Percentiles rank a stretch among this genome's conserved stretches.
Evolutionary conservation across 1,284 basidiomycete genomes (phyloP).

Genomic region (Pholiota adiposa): DNA sequence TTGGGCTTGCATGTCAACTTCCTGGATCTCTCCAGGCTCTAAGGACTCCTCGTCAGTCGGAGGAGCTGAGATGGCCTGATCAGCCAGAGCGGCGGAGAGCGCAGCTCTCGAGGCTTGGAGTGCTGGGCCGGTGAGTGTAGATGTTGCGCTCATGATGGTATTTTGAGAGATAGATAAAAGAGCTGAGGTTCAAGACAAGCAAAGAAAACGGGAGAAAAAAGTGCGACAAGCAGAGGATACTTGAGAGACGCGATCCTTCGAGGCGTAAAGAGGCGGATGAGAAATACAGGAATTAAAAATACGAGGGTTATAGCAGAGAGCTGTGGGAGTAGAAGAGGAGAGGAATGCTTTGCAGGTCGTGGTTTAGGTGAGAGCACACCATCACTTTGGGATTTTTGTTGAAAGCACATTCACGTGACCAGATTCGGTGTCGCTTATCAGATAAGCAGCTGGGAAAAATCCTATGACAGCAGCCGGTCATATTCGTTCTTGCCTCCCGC

Average conservation of each 20-base stretch:
- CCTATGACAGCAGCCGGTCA: conserved; percentile 1
- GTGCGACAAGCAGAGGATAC: conserved; percentile 7
- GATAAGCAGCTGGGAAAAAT: conserved; percentile 15
- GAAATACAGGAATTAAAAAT: conserved; percentile 20
- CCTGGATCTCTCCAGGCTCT: conserved; percentile 79
- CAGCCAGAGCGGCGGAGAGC: conserved; percentile 65
- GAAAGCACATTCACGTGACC: conserved; percentile 19
- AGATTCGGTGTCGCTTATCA: conserved; percentile 16
- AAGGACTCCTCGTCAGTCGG: conserved; percentile 38
- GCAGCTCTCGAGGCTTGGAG: conserved; percentile 77
- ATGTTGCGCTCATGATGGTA: conserved; percentile 33
- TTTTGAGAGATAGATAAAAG: conserved; percentile 28
- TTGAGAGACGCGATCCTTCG: conserved; percentile 6
- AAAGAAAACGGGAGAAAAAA: no score
- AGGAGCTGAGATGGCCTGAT: conserved; percentile 22
- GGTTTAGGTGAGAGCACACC: conserved; percentile 27
- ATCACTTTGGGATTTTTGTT: conserved; percentile 24
- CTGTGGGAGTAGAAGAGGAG: not conserved
- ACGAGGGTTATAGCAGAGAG: conserved; percentile 5
- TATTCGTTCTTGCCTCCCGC: conserved; percentile 14
- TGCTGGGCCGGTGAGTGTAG: conserved; percentile 61
- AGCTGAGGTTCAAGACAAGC: no score
- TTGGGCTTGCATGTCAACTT: conserved; percentile 79
- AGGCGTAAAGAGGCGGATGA: not conserved
- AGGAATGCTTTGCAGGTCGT: conserved; percentile 14